Evolutionary conservation across 805 yeast genomes (phyloP).

Genomic region (Yarrowia deformans): DNA sequence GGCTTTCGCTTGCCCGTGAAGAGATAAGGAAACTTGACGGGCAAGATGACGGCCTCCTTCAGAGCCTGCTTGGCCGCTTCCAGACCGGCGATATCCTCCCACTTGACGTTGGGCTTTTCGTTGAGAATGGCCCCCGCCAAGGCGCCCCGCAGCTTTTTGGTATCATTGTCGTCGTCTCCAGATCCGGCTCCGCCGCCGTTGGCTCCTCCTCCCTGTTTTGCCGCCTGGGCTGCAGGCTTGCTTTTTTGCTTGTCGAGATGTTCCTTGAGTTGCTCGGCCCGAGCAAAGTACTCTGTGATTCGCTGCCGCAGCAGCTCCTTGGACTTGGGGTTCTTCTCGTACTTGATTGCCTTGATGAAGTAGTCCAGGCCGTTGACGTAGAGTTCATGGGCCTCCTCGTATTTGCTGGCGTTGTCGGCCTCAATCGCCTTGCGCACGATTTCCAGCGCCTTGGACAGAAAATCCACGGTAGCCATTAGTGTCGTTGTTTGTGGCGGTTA

Average conservation of each 20-base stretch:
- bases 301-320: slow-evolving; percentile 88
- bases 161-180: slow-evolving; percentile 76
- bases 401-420: slow-evolving; percentile 86
- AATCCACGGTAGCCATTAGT: slow-evolving; percentile 58
- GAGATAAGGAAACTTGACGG: slow-evolving; percentile 94
- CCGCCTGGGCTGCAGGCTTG: slow-evolving; percentile 58
- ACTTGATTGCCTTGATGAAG: slow-evolving; percentile 92
- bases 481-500: slow-evolving; percentile 9
- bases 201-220: slow-evolving; percentile 62
- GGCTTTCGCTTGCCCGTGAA: slow-evolving; percentile 96
- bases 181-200: slow-evolving; percentile 57
- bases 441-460: slow-evolving; percentile 92
- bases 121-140: slow-evolving; percentile 88
- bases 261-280: slow-evolving; percentile 94
- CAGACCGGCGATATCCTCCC: slow-evolving; percentile 97
- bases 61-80: slow-evolving; percentile 95
- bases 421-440: slow-evolving; percentile 93
- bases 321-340: slow-evolving; percentile 87
- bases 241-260: slow-evolving; percentile 71
- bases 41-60: slow-evolving; percentile 95
- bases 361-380: slow-evolving; percentile 94
- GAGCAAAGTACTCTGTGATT: slow-evolving; percentile 85
- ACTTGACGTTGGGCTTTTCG: slow-evolving; percentile 89
- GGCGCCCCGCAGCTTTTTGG: slow-evolving; percentile 89
- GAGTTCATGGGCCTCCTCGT: slow-evolving; percentile 91